A percentile compares a stretch with the other conserved stretches of the same genome.
Conservation (phyloP, 768 basidiomycete genomes). For the Boletus huronensis region DNA sequence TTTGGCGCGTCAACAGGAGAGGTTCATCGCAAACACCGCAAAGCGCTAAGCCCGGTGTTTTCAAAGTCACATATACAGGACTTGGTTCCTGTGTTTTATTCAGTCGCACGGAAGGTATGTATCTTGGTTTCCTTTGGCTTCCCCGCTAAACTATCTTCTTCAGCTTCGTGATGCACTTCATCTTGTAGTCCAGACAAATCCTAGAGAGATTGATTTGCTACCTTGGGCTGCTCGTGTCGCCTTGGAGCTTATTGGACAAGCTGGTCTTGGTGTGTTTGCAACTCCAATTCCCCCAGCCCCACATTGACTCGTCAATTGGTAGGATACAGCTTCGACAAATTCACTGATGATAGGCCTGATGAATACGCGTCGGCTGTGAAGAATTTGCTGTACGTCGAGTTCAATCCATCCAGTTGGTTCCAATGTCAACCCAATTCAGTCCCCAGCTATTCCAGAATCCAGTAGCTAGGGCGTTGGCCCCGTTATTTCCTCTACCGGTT, state of each 20-base stretch:
- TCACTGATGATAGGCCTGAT: not conserved
- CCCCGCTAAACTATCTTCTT: not conserved
- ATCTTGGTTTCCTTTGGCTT: not conserved
- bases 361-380: slow-evolving; percentile 3
- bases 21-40: slow-evolving; percentile 1
- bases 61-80: not conserved
- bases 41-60: not conserved
- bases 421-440: not conserved
- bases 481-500: not conserved
- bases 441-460: slow-evolving; percentile 1
- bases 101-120: not conserved
- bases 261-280: not conserved
- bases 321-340: slow-evolving; percentile 6
- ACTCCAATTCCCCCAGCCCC: not conserved
- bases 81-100: slow-evolving; percentile 1
- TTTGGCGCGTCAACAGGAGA: not conserved
- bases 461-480: not conserved
- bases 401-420: not conserved
- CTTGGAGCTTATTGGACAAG: slow-evolving; percentile 3
- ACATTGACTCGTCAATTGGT: not conserved
- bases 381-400: not conserved
- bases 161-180: slow-evolving; percentile 1
- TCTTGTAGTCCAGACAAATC: not conserved
- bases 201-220: not conserved
- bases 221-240: slow-evolving; percentile 1